phyloP scores from a whole-genome alignment of 176 grass and related monocot genomes.

The Juncus effusus region DNA sequence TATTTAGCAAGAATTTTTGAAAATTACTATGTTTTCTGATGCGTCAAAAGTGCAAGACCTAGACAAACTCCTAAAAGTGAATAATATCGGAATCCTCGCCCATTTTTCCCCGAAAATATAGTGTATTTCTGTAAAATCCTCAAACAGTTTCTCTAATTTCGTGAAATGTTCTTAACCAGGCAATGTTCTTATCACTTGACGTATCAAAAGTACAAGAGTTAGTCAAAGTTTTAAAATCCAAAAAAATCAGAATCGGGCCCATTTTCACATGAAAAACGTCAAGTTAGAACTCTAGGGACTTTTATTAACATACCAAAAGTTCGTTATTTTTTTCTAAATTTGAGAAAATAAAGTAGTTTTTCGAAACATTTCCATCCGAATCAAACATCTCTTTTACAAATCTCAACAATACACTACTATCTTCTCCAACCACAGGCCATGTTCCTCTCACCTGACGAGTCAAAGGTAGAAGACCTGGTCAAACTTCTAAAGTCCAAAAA shows the following conservation, averaged over 20 bases:
- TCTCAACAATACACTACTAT: too few species aligned
- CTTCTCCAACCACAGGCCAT: conserved; percentile 41
- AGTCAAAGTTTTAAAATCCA: conserved; percentile 53
- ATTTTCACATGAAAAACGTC: conserved; percentile 65
- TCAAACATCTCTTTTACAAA: too few species aligned
- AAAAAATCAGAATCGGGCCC: conserved; percentile 80
- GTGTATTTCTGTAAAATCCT: too few species aligned
- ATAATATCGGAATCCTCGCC: conserved; percentile 70
- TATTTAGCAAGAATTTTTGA: too few species aligned
- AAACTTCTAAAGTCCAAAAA: conserved; percentile 60
- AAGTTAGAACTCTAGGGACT: conserved; percentile 92
- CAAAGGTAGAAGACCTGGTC: conserved; percentile 62
- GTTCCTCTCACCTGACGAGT: conserved; percentile 73
- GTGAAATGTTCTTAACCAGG: conserved; percentile 44
- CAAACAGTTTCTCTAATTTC: too few species aligned
- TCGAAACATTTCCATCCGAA: too few species aligned
- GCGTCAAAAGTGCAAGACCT: conserved; percentile 58
- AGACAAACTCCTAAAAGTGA: conserved; percentile 54
- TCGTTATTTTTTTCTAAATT: too few species aligned
- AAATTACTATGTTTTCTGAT: too few species aligned
- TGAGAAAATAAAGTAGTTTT: too few species aligned
- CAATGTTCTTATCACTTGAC: conserved; percentile 81
- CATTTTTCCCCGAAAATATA: conserved; percentile 70
- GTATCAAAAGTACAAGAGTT: conserved; percentile 57
- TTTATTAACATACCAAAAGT: conserved; percentile 11